These are phyloP conservation scores for barley (Hordeum vulgare) DNA, from an alignment of 176 grass and related monocot species.

Conservation along the genomic window MorexV3_pseudomolecules_assembly NC_058521.1:596583696-596584195, in stretches of 20 bases:
- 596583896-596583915: constrained; percentile 95
- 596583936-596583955: constrained; percentile 86
- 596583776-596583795: too few relatives aligned
- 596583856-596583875: constrained; percentile 51
- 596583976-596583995: constrained; percentile 85
- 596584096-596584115: background rate
- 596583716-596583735: too few relatives aligned
- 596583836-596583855: background rate
- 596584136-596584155: too few relatives aligned
- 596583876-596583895: constrained; percentile 97
- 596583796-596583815: too few relatives aligned
- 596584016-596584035: constrained; percentile 6
- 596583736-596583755: too few relatives aligned
- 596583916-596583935: constrained; percentile 97
- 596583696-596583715: too few relatives aligned
- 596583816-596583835: background rate
- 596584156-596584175: too few relatives aligned
- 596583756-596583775: too few relatives aligned
- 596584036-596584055: constrained; percentile 9
- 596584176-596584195: too few relatives aligned
- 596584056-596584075: background rate
- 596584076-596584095: background rate
- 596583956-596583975: constrained; percentile 93
- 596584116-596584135: background rate
- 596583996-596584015: background rate